Evolutionary conservation across 2,329 filamentous ascomycete species (phyloP), one percentile per base, ranked within the genome.

Genomic region (Clonostachys rhizophaga): DNA sequence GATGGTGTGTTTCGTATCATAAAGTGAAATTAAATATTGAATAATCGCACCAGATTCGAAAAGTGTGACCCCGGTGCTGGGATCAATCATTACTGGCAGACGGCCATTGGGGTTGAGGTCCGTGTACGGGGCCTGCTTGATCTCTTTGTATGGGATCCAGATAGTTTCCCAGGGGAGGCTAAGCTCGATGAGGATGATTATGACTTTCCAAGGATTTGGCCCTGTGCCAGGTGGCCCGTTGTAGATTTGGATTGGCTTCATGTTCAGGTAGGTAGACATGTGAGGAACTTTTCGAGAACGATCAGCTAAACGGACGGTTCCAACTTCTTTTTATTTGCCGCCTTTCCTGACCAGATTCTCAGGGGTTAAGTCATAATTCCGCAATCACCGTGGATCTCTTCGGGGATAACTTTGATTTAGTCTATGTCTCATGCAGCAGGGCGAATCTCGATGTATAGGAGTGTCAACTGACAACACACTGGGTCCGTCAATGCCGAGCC

Each of bases 71-170:
- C 51, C 59, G 2, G 56, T 64, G 55, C 66, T 66, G 20, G 64
- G 64, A 37, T 67, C 64, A 13, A 56, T 44, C 43, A 65, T 58
- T 30, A 59, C 55, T 0, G 63, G 63, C 9, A 65, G 45, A 3
- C 63, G 61, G 33, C 63, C 63, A 41, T 67, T 67, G 30, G 62
- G 60, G 53, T 67, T 66, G 48, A 64, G 48, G 37, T 51, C 45
- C 34, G 48, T 50, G 50, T 52, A 62, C 5, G 53, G 49, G 24
- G 47, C 47, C 40, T 56, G 48, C 47, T 64, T 63, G 34, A 61
- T 40, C 24, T 52, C 52, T 11, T 52, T 42, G 39, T 56, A 47
- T 12, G 44, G 36, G 33, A 47, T 45, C 7, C 42, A 24, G 10
- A n/a, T 3, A 18, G 2, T n/a, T 16, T 60, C 53, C 50, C 61